Base-by-base conservation (phyloP, 2,329 filamentous ascomycete species). In the Colletotrichum trifolii region DNA sequence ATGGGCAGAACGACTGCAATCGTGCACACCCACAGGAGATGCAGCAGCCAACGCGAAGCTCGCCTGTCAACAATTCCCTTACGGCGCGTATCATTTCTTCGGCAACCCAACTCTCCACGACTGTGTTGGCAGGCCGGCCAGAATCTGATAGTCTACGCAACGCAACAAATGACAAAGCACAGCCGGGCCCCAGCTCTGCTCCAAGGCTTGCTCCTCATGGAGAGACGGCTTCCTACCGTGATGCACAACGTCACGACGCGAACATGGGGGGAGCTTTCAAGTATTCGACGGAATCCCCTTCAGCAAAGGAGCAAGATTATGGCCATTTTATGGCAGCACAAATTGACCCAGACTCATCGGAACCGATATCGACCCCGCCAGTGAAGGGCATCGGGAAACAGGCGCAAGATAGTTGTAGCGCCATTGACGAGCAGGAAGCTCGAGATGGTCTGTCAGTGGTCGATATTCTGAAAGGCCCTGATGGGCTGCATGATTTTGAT, bases 371-470 rank as follows among this genome's bases (percentile, higher is more conserved):
- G 25, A 25, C 25, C 25, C 25, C 25, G 4, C 25, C 25, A 25
- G 25, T 25, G 4, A 25, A 25, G 25, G 25, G 25, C 4, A 25
- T 25, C 25, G 3, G 25, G 25, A 25, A 25, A 25, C 25, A 25
- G 25, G 25, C 15, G 13, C 10, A 15, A 15, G 13, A 25, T 33
- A 15, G 3, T 33, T 15, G 10, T 15, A 65, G 61, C 13, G 66
- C 66, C 11, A 15, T 67, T 13, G 52, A 42, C 13, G 11, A 52
- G 15, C 69, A 71, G 36, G 54, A 66, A 42, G 42, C 50, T 13
- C 46, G 36, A 17, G 69, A 71, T 42, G 69, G 69, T 25, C 57
- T 53, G 13, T 61, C 65, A 15, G 63, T 68, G n/a, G 17, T 62
- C 2, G 48, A 69, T 11, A 49, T 71, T 25, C 65, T 71, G 11